phyloP scores from a whole-genome alignment of 495 filamentous ascomycete species.

The Penicillium egyptiacum region DNA sequence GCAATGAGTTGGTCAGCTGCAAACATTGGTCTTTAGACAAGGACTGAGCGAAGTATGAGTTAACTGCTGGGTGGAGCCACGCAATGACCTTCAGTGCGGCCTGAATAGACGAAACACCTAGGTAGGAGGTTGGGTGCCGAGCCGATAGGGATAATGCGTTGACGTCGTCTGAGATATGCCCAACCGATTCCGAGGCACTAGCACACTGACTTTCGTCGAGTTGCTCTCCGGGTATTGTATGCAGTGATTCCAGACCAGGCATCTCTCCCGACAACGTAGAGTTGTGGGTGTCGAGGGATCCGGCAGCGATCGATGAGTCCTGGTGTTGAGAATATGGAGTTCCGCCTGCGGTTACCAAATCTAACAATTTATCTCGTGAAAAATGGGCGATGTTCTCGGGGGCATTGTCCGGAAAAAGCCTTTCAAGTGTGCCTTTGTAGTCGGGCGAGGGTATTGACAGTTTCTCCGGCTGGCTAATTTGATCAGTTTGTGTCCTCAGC shows the following conservation, averaged over 20 bases:
- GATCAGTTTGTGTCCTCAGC: conserved; percentile 3
- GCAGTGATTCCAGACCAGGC: conserved; percentile 20
- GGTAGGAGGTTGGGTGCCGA: conserved; percentile 58
- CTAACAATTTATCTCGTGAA: conserved; percentile 19
- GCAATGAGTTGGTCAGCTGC: not conserved
- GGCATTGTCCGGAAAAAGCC: conserved; percentile 21
- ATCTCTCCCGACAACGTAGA: conserved; percentile 17
- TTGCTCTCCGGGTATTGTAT: conserved; percentile 21
- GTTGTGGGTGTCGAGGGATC: conserved; percentile 13
- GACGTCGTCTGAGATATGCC: conserved; percentile 58
- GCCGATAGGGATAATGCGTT: conserved; percentile 62
- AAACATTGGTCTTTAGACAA: conserved; percentile 1
- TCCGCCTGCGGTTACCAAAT: conserved; percentile 13
- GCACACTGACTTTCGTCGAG: conserved; percentile 8
- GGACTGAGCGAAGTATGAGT: conserved; percentile 33
- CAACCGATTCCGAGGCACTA: conserved; percentile 11
- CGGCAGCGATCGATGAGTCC: conserved; percentile 10
- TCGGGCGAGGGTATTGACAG: conserved; percentile 1
- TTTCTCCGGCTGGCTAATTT: conserved; percentile 15
- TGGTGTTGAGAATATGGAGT: conserved; percentile 12
- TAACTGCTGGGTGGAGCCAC: conserved; percentile 49
- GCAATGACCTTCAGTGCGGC: conserved; percentile 45
- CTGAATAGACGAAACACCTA: conserved; percentile 64
- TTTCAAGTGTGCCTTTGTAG: conserved; percentile 15
- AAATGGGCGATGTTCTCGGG: conserved; percentile 21